phyloP scores from a whole-genome alignment of 768 basidiomycete genomes.

The Tylopilus plumbeoviolaceoides region DNA sequence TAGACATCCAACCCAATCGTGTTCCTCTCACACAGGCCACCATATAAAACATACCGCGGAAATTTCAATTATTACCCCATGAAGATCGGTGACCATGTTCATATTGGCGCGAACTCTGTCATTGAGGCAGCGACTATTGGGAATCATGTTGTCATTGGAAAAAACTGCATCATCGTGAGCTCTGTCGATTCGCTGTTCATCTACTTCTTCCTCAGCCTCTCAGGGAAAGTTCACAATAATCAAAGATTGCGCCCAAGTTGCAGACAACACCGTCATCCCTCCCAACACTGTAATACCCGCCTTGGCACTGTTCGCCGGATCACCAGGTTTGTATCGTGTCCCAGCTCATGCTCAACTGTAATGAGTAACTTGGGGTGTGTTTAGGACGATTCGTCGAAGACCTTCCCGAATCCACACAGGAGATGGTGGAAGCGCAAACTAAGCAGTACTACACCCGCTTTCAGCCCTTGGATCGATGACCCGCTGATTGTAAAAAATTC shows the following conservation, averaged over 20 bases:
- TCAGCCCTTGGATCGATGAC: constrained; percentile 49
- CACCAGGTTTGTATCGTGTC: constrained; percentile 61
- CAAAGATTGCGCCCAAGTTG: constrained; percentile 90
- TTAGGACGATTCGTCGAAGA: constrained; percentile 78
- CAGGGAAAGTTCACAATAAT: constrained; percentile 97
- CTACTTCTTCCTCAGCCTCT: constrained; percentile 1
- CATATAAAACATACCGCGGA: constrained; percentile 86
- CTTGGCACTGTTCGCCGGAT: constrained; percentile 78
- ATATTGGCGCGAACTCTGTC: constrained; percentile 84
- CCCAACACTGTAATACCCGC: constrained; percentile 93
- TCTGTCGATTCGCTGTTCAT: constrained; percentile 8
- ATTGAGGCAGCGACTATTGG: constrained; percentile 96
- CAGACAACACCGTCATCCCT: constrained; percentile 85
- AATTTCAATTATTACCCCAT: constrained; percentile 97
- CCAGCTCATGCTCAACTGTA: neutral
- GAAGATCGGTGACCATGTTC: constrained; percentile 94
- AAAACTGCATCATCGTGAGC: constrained; percentile 89
- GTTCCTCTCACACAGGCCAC: constrained; percentile 47
- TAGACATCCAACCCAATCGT: neutral
- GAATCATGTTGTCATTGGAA: constrained; percentile 90
- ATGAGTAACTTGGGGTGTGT: constrained; percentile 2
- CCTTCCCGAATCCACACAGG: constrained; percentile 91
- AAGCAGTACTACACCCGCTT: constrained; percentile 86
- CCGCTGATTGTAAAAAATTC: neutral
- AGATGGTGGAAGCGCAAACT: constrained; percentile 80